Percentiles rank a stretch among this genome's conserved stretches.
Evolutionary conservation across 306 rosid genomes (phyloP).

Genomic region (Lagenaria siceraria): DNA sequence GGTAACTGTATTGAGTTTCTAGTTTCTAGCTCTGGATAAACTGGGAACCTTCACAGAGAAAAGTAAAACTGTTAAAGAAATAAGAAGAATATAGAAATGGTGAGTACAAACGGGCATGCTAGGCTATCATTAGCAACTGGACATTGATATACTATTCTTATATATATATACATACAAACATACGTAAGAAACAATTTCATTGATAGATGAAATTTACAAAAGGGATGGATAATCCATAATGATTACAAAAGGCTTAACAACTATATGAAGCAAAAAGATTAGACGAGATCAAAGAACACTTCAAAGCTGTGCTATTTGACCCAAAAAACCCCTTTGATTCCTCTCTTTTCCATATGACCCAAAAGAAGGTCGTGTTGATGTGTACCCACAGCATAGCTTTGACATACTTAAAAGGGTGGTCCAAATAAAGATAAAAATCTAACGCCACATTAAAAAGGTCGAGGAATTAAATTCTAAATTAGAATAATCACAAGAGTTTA

Average conservation of each 20-base stretch:
- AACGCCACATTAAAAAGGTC: background rate
- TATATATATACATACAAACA: too few relatives aligned
- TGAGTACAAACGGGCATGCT: background rate
- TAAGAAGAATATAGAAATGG: background rate
- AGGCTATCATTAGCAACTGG: background rate
- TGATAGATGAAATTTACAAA: background rate
- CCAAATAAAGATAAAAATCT: background rate
- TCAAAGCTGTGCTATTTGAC: background rate
- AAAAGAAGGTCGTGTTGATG: background rate
- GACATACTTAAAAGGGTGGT: background rate
- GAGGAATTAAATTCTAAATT: background rate
- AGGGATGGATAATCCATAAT: background rate
- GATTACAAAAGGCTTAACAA: too few relatives aligned
- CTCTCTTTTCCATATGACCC: background rate
- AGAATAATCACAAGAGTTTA: background rate
- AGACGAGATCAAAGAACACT: background rate
- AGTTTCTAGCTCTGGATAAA: constrained; percentile 85
- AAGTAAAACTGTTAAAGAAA: constrained; percentile 2
- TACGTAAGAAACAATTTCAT: background rate
- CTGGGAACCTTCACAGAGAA: constrained; percentile 51
- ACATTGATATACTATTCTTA: background rate
- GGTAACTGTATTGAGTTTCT: constrained; percentile 74
- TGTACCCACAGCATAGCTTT: background rate
- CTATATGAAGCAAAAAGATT: too few relatives aligned
- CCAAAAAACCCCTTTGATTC: background rate